Evolutionary conservation across 768 basidiomycete genomes (phyloP).

Genomic region (Suillus lakei): DNA sequence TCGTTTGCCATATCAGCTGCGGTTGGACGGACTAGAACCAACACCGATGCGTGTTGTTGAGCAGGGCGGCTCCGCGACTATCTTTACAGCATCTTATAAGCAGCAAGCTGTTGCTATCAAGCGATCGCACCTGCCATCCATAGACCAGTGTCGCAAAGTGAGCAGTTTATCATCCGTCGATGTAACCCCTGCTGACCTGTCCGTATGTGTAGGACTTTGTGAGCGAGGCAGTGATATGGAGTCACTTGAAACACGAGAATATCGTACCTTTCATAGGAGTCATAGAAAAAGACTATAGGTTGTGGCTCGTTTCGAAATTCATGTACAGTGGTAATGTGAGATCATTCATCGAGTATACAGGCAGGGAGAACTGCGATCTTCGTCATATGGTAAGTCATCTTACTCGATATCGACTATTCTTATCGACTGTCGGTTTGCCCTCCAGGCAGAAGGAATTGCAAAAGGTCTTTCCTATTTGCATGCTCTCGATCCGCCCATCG

Average conservation of each 20-base stretch:
- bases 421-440: not conserved
- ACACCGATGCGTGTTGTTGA: not conserved
- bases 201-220: constrained; percentile 21
- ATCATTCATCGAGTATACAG: constrained; percentile 1
- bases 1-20: constrained; percentile 19
- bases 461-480: constrained; percentile 30
- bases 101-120: constrained; percentile 31
- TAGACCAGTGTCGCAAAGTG: not conserved
- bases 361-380: constrained; percentile 4
- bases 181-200: not conserved
- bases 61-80: constrained; percentile 24
- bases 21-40: constrained; percentile 3
- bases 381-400: constrained; percentile 12
- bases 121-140: not conserved
- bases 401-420: not conserved
- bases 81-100: constrained; percentile 23
- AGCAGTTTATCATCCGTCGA: not conserved
- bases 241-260: constrained; percentile 28
- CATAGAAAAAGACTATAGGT: constrained; percentile 9
- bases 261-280: constrained; percentile 32
- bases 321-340: constrained; percentile 26
- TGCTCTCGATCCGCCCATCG: constrained; percentile 29
- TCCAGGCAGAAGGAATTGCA: constrained; percentile 22
- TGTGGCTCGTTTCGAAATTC: constrained; percentile 31
- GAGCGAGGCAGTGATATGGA: constrained; percentile 34